Conservation (phyloP, 805 yeast genomes). For the Zygosaccharomyces kombuchaensis region DNA sequence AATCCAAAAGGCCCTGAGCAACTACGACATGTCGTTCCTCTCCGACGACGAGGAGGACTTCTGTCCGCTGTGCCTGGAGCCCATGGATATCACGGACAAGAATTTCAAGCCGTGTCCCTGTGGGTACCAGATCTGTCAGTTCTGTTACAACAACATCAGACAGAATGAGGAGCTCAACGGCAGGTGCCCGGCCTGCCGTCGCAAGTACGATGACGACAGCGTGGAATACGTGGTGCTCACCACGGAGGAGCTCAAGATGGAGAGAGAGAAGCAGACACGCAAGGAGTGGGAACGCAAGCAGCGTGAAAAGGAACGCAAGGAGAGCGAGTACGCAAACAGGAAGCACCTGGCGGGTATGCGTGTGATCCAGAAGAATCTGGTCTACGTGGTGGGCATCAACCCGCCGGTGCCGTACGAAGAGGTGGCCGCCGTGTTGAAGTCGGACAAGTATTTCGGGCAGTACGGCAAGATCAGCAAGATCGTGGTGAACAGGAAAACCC, state of each 20-base stretch:
- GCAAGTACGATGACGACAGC: conserved; percentile 87
- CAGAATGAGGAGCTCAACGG: conserved; percentile 95
- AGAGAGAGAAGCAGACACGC: conserved; percentile 74
- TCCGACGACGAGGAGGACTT: conserved; percentile 37
- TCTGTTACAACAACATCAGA: conserved; percentile 93
- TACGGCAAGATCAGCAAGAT: conserved; percentile 93
- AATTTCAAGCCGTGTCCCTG: conserved; percentile 99
- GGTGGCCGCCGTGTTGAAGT: conserved; percentile 71
- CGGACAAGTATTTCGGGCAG: conserved; percentile 96
- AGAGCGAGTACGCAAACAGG: conserved; percentile 74
- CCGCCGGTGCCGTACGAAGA: conserved; percentile 75
- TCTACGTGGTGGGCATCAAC: conserved; percentile 91
- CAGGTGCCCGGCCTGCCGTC: conserved; percentile 95
- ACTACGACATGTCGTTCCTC: conserved; percentile 33
- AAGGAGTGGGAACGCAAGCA: conserved; percentile 79
- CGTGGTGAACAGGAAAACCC: conserved; percentile 80
- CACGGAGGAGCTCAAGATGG: conserved; percentile 77
- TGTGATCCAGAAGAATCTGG: conserved; percentile 96
- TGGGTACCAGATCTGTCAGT: conserved; percentile 97
- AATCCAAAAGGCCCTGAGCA: conserved; percentile 30
- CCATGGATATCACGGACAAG: conserved; percentile 93
- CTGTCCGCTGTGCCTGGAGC: conserved; percentile 95
- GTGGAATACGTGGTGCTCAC: conserved; percentile 82
- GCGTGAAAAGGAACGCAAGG: conserved; percentile 86
- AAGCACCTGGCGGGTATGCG: conserved; percentile 94